These are phyloP conservation scores for Mentha longifolia DNA, from an alignment of 257 asterid species.

Conservation along the genomic window DNA sequence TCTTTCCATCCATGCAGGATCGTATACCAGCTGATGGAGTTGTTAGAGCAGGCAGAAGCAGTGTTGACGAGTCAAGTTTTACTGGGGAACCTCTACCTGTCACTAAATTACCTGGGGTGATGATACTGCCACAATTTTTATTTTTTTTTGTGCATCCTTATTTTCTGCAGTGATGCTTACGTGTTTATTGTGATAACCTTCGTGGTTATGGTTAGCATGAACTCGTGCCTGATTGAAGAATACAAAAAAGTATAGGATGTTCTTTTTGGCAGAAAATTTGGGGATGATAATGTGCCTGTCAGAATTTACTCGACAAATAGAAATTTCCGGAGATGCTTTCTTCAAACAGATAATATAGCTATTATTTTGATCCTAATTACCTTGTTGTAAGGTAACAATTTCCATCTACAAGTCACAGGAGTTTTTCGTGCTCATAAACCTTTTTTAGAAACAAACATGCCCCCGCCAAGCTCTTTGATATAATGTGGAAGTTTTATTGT, in stretches of 20 bases:
- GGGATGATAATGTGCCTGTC: conserved; percentile 23
- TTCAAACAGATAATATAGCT: neutral
- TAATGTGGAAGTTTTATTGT: conserved; percentile 18
- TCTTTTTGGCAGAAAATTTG: neutral
- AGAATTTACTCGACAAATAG: conserved; percentile 10
- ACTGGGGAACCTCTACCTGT: conserved; percentile 98
- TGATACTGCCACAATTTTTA: conserved; percentile 27
- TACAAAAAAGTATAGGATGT: neutral
- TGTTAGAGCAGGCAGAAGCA: conserved; percentile 89
- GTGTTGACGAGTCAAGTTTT: conserved; percentile 96
- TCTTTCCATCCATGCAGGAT: conserved; percentile 60
- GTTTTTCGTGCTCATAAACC: neutral
- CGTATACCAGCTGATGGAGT: conserved; percentile 99
- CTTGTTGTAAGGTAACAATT: conserved; percentile 17
- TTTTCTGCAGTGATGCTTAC: conserved; percentile 4
- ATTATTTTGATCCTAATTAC: conserved; percentile 1
- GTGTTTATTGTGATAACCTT: conserved; percentile 21
- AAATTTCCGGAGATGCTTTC: neutral
- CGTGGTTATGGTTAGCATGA: conserved; percentile 28
- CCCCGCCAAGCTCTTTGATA: conserved; percentile 11
- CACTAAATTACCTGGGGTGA: conserved; percentile 98
- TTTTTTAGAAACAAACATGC: conserved; percentile 25
- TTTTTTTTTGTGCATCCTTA: conserved; percentile 10
- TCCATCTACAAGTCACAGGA: conserved; percentile 14
- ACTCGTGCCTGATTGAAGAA: conserved; percentile 15